phyloP scores from a whole-genome alignment of 1,284 basidiomycete species.

The Malassezia obtusa region DNA sequence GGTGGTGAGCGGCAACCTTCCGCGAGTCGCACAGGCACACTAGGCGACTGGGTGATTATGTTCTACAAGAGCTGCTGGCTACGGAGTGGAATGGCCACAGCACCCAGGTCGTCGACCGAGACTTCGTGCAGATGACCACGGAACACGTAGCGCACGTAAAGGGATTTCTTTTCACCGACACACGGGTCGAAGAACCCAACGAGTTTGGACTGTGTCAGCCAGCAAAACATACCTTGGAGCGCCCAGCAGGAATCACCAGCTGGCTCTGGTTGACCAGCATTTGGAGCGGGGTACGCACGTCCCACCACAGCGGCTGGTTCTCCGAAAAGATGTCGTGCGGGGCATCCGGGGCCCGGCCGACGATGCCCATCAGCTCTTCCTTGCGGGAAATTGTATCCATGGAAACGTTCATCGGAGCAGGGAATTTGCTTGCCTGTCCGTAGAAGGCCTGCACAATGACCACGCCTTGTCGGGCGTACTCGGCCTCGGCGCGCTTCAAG shows the following conservation, averaged over 20 bases:
- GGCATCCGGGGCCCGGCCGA: background rate
- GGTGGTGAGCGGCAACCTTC: conserved; percentile 59
- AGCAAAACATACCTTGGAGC: conserved; percentile 51
- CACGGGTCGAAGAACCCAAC: conserved; percentile 68
- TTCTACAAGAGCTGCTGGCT: background rate
- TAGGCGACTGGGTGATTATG: background rate
- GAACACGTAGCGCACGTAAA: conserved; percentile 67
- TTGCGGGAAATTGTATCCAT: background rate
- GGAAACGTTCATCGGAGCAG: conserved; percentile 3
- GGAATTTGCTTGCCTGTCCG: conserved; percentile 23
- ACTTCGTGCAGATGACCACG: conserved; percentile 63
- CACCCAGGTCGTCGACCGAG: conserved; percentile 61
- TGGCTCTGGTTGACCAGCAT: conserved; percentile 69
- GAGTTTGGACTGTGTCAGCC: conserved; percentile 54
- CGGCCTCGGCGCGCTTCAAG: conserved; percentile 47
- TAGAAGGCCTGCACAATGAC: conserved; percentile 65
- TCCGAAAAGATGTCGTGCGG: background rate
- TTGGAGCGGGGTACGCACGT: conserved; percentile 71
- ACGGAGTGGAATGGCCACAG: conserved; percentile 63
- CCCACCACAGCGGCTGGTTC: conserved; percentile 53
- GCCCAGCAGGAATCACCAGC: conserved; percentile 65
- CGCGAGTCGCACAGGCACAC: background rate
- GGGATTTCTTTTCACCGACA: conserved; percentile 58
- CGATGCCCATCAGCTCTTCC: background rate
- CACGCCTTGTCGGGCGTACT: conserved; percentile 53